Evolutionary conservation across 2,329 filamentous ascomycete species (phyloP).

Genomic region (Clonostachys rhizophaga): DNA sequence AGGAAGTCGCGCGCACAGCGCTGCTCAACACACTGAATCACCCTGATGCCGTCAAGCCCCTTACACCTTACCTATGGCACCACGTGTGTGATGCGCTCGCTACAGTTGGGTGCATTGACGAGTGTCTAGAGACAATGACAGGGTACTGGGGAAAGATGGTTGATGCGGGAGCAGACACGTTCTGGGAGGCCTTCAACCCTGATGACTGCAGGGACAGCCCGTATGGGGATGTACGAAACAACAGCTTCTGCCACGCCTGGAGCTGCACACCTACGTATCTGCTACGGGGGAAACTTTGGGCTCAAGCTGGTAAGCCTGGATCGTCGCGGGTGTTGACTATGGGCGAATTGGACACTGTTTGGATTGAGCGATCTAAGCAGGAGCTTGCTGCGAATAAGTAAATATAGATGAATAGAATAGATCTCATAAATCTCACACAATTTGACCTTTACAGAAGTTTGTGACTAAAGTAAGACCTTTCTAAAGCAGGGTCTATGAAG

Average conservation of each 20-base stretch:
- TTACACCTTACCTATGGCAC: conserved; percentile 21
- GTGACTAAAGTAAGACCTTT: too few species aligned
- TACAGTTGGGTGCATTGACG: conserved; percentile 12
- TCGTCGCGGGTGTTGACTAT: too few species aligned
- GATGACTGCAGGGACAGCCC: conserved; percentile 17
- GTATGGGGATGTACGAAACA: conserved; percentile 21
- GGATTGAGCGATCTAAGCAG: too few species aligned
- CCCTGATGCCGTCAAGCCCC: conserved; percentile 15
- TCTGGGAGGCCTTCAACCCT: conserved; percentile 22
- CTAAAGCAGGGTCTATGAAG: too few species aligned
- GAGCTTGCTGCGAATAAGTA: too few species aligned
- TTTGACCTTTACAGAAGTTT: too few species aligned
- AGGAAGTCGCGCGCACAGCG: conserved; percentile 8
- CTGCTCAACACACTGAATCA: conserved; percentile 14
- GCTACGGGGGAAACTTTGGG: conserved; percentile 9
- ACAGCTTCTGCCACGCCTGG: conserved; percentile 25
- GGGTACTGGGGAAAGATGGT: conserved; percentile 26
- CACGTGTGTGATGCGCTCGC: conserved; percentile 19
- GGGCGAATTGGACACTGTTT: too few species aligned
- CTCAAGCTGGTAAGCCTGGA: neutral
- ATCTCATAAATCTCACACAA: too few species aligned
- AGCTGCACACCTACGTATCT: conserved; percentile 21
- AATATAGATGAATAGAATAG: too few species aligned
- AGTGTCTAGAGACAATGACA: conserved; percentile 17
- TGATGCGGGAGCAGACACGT: conserved; percentile 20